Evolutionary conservation across 176 grass and related monocot species (phyloP), one percentile per base, ranked within the genome.

Genomic region (Eleusine coracana): DNA sequence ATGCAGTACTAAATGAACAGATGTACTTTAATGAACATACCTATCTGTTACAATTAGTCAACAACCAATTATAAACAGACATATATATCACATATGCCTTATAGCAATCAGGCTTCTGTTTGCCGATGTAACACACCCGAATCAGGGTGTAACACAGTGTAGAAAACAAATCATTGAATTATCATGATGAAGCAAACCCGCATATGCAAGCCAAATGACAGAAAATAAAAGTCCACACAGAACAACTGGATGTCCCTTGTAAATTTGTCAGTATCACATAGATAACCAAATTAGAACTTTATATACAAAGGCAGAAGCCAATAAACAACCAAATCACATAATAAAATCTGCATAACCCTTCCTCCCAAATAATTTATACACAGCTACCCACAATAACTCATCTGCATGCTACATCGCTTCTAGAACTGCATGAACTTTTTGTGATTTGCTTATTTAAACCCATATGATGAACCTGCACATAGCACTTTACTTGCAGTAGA

Each of bases 221-320:
- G 23, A 58, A 71, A 68, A 55, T 5, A 51, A 80, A 51, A 80
- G 21, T 3, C 50, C 73, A 61, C 38, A 3, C 68, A 87, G 86
- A 83, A 71, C 66, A 51, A 37, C 10, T 66, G 10, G 7, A 10
- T 75, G 5, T 15, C 23, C 3, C 50, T 70, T 52, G 42, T 77
- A 63, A 59, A 80, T 80, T 68, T 39, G 18, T 37, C 70, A 62
- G 10, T 25, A 54, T n/a, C 7, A 25, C 11, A 74, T n/a, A 41
- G 21, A 20, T 68, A 77, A 66, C 50, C 73, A 77, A 69, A 77
- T 71, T 66, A 45, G 11, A 49, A 52, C 44, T 75, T 80, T 8
- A 70, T 23, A 39, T 75, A 69, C 17, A 75, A 89, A 84, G 63
- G 12, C 59, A 67, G 71, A 73, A 38, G 1, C 1, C 29, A 84